Percentiles rank a stretch among this genome's conserved stretches.
Conservation (phyloP, 768 basidiomycete species). For the Kwoniella sp. region DNA sequence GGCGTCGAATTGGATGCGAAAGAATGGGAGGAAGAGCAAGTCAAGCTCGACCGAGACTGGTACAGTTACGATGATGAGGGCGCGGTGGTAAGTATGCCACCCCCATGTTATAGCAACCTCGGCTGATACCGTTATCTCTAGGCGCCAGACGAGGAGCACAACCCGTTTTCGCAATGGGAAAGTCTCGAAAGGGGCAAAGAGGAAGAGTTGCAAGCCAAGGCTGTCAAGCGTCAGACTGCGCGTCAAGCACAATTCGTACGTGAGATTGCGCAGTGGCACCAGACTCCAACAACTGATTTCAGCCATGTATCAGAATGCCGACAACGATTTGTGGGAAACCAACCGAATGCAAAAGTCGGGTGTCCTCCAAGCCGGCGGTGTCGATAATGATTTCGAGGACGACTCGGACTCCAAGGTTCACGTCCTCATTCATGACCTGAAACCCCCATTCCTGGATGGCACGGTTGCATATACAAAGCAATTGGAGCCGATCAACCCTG, state of each 20-base stretch:
- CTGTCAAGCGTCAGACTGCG: slow-evolving; percentile 75
- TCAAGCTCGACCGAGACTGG: slow-evolving; percentile 89
- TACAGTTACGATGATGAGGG: slow-evolving; percentile 88
- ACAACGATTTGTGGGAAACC: slow-evolving; percentile 97
- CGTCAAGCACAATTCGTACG: slow-evolving; percentile 92
- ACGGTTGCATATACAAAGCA: slow-evolving; percentile 94
- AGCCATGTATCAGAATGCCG: slow-evolving; percentile 71
- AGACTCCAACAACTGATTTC: slow-evolving; percentile 17
- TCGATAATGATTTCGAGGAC: slow-evolving; percentile 94
- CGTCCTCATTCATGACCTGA: slow-evolving; percentile 93
- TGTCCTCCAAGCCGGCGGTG: slow-evolving; percentile 74
- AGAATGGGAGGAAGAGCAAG: slow-evolving; percentile 98
- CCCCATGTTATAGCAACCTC: too few relatives aligned
- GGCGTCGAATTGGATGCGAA: slow-evolving; percentile 59
- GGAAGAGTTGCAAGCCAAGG: slow-evolving; percentile 46
- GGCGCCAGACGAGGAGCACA: slow-evolving; percentile 80
- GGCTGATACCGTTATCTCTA: slow-evolving; percentile 4
- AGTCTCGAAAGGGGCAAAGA: slow-evolving; percentile 58
- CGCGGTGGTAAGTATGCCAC: slow-evolving; percentile 59
- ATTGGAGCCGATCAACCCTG: slow-evolving; percentile 93
- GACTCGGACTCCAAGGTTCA: slow-evolving; percentile 87
- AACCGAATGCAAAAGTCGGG: slow-evolving; percentile 97
- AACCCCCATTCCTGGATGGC: slow-evolving; percentile 96
- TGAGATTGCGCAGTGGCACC: slow-evolving; percentile 9
- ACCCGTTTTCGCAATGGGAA: slow-evolving; percentile 88